These are phyloP conservation scores for Botrytis fabae DNA, from an alignment of 2,329 filamentous ascomycete genomes.

Conservation along the genomic window DNA sequence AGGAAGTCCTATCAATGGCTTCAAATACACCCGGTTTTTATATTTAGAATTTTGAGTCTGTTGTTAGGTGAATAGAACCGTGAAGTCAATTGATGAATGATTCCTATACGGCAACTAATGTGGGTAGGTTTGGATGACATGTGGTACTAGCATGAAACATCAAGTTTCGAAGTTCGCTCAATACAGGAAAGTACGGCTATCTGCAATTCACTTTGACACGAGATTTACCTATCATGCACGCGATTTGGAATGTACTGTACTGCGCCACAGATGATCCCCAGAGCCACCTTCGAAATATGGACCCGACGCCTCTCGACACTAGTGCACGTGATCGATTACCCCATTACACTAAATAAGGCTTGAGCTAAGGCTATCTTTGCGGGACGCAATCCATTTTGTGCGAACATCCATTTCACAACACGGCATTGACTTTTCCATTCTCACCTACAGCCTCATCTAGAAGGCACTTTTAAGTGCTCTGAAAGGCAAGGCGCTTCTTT, in stretches of 20 bases:
- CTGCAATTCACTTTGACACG: not conserved
- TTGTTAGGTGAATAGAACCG: not conserved
- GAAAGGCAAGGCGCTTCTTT: not conserved
- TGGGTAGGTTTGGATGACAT: not conserved
- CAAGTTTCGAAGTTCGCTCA: not conserved
- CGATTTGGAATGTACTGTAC: not conserved
- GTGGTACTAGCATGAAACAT: not conserved
- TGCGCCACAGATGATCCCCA: not conserved
- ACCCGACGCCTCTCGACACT: not conserved
- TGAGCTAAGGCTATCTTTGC: constrained; percentile 11
- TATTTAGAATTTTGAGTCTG: not conserved
- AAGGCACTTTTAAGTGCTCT: not conserved
- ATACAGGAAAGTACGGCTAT: not conserved
- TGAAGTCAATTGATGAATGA: not conserved
- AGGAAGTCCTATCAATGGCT: not conserved
- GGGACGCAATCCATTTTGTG: not conserved
- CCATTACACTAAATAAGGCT: not conserved
- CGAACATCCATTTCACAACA: not conserved
- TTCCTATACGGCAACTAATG: not conserved
- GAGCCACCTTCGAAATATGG: not conserved
- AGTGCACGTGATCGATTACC: constrained; percentile 4
- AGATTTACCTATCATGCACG: not conserved
- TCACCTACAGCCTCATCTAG: not conserved
- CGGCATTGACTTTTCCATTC: constrained; percentile 1
- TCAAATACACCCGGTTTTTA: not conserved